Evolutionary conservation across 495 filamentous ascomycete genomes (phyloP).

Genomic region (Aspergillus hancockii): DNA sequence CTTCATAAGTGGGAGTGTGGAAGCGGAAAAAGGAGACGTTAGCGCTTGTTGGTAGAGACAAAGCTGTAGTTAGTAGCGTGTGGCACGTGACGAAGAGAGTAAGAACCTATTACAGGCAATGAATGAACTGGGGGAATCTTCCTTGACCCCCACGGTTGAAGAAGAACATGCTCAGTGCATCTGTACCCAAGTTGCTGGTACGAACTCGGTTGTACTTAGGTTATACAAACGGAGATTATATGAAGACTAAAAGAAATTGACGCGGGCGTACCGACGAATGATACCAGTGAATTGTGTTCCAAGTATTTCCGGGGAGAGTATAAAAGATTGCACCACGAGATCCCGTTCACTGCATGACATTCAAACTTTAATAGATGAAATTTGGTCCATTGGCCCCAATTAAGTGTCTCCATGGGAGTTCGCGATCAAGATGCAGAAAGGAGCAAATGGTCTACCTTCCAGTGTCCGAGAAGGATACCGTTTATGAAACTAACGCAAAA

Average conservation of each 20-base stretch:
- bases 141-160: not conserved
- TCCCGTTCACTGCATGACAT: not conserved
- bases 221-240: not conserved
- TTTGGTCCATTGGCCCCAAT: not conserved
- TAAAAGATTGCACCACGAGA: not conserved
- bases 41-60: too few relatives aligned
- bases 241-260: not conserved
- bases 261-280: not conserved
- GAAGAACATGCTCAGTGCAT: not conserved
- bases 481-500: not conserved
- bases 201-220: not conserved
- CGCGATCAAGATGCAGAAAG: not conserved
- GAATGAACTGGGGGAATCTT: not conserved
- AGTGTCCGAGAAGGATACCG: not conserved
- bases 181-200: not conserved
- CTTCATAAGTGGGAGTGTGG: too few relatives aligned
- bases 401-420: not conserved
- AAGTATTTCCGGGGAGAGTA: not conserved
- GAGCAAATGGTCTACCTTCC: not conserved
- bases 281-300: not conserved
- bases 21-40: too few relatives aligned
- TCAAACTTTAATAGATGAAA: conserved; percentile 1
- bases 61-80: too few relatives aligned
- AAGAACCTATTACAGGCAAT: not conserved
- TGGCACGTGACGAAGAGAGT: too few relatives aligned